Base-by-base conservation (phyloP, 1,284 basidiomycete species). In the Heliocybe sulcata region DNA sequence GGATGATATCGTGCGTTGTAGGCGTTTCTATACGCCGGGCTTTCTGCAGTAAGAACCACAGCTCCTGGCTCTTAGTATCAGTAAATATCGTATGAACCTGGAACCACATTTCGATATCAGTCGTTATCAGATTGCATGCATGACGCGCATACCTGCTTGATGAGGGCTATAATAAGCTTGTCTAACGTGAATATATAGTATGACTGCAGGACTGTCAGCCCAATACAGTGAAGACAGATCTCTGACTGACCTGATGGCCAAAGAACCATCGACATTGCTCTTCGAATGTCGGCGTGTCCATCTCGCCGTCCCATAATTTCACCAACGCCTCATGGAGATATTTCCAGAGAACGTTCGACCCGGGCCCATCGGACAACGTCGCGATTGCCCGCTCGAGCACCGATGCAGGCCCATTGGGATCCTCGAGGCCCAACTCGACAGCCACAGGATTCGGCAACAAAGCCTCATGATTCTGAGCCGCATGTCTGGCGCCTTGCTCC, bases 251-350 rank as follows among this genome's bases (percentile, higher is more conserved):
- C 77, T 94, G 90, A 60, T 87, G 95, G 31, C 94, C 92, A 75
- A 96, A 98, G 80, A 99, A 95, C 82, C 92, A 93, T 57, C 97
- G 77, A 79, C 97, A 85, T 63, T 93, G 91, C 68, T 99, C 96
- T 69, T 99, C 97, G 65, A 94, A 98, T 19, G 86, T 85, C 27
- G 80, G 75, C 65, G 89, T 90, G 70, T 98, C 96, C 59, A 98
- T 78, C 65, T 98, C 94, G 58, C 83, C 88, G 64, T 94, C 92
- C 65, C 98, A 98, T 51, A 97, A 70, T 74, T 92, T 92, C 72
- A 97, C 94, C 67, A 90, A 92, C n/a, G 93, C 87, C 58, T 90
- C 92, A 47, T 98, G 77, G 49, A 97, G 78, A 64, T 95, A 94
- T 71, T 85, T 78, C 72, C 98, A 98, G 60, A 93, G 86, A 68